These are phyloP conservation scores for Neonectria neomacrospora DNA, from an alignment of 2,329 filamentous ascomycete genomes.

Conservation along the genomic window DNA sequence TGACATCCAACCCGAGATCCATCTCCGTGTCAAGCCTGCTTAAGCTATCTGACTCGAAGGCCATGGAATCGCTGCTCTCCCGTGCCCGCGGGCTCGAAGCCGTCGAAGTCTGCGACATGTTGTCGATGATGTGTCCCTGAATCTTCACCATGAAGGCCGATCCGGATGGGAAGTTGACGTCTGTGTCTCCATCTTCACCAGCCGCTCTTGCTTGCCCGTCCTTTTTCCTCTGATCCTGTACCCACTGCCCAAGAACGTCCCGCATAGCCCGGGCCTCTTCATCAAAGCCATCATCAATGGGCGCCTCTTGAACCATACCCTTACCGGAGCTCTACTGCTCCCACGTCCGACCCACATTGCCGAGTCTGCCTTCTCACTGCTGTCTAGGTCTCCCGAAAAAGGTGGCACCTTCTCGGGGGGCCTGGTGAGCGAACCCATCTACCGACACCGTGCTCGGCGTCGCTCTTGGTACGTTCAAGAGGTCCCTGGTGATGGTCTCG, in stretches of 20 bases:
- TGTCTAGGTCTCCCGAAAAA: background rate
- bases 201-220: background rate
- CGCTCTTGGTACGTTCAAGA: constrained; percentile 13
- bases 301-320: background rate
- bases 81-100: background rate
- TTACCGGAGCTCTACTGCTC: constrained; percentile 15
- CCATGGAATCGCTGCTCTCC: constrained; percentile 24
- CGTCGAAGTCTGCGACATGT: constrained; percentile 13
- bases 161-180: background rate
- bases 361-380: constrained; percentile 22
- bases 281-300: background rate
- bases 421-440: constrained; percentile 15
- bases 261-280: background rate
- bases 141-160: background rate
- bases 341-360: constrained; percentile 23
- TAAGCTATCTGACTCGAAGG: background rate
- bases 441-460: constrained; percentile 8
- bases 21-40: constrained; percentile 7
- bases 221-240: background rate
- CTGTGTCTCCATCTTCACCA: background rate
- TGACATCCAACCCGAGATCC: background rate
- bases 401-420: constrained; percentile 18
- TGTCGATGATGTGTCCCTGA: constrained; percentile 7
- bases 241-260: background rate
- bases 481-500: constrained; percentile 33